Evolutionary conservation across 2,329 filamentous ascomycete genomes (phyloP), one percentile per base, ranked within the genome.

Genomic region (Metarhizium brunneum): DNA sequence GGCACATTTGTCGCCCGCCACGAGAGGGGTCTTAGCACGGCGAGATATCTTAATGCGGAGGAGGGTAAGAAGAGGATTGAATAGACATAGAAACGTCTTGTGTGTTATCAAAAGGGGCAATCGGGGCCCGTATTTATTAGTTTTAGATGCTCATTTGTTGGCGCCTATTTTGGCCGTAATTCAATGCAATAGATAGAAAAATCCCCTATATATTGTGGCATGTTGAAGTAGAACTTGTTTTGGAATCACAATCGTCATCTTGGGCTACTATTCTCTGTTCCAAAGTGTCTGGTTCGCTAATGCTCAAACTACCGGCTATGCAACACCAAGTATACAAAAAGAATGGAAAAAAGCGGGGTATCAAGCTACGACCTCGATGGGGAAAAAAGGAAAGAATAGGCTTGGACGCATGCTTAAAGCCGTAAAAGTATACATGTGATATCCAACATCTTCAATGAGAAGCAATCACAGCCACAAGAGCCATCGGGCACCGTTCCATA

Each of bases 1-100:
- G 94, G 94, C 3, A 74, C 82, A 14, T 81, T 95, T 58, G 69
- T 75, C 25, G 77, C 81, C 32, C 76, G 77, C 50, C 91, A 95
- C 67, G 89, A 95, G 71, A 80, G 92, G 16, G 90, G 91, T 2
- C 81, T 90, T 59, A 96, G 90, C 73, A 89, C 88, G 61, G 86
- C 87, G 47, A 80, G 90, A 59, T 86, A 95, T 63, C 81, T 90
- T 36, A 94, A 87, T 63, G 83, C 95, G 54, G 94, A 99, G 71
- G 94, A 99, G 73, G 94, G 94, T 54, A 99, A 99, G 81, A 99
- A 96, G 82, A 89, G 94, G 69, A 95, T 95, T 66, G 94, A 99
- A 69, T 92, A 81, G 63, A 64, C 29, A n/a, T 40, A 38, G 48
- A 50, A 3, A 13, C 16, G 20, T 16, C 25, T 14, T 7, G 25